A percentile compares a stretch with the other conserved stretches of the same genome.
These are phyloP conservation scores for Moesziomyces aphidis DNA, from an alignment of 1,284 basidiomycete genomes.

Conservation along the genomic window DNA sequence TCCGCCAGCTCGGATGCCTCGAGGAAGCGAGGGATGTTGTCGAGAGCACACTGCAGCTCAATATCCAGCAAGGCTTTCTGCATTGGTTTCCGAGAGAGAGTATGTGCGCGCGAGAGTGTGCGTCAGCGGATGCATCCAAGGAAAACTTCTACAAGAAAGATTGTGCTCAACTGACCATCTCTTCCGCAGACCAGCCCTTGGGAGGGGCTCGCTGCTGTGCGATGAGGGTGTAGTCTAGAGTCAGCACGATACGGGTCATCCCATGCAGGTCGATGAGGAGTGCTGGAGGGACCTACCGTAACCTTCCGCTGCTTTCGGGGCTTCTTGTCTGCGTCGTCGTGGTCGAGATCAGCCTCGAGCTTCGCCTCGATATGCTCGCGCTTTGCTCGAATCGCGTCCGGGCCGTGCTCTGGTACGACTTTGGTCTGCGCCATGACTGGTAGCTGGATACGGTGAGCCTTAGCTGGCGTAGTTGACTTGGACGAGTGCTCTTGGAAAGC, in stretches of 20 bases:
- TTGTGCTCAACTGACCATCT: conserved; percentile 5
- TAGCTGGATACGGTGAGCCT: no score
- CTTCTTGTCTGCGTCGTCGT: not conserved
- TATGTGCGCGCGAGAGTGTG: no score
- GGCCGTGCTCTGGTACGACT: no score
- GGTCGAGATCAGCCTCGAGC: not conserved
- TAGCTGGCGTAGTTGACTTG: no score
- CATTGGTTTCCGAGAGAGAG: not conserved
- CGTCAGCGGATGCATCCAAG: no score
- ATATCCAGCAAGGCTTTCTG: conserved; percentile 10
- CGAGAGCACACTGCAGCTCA: conserved; percentile 2
- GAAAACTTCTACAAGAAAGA: no score
- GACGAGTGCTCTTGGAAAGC: no score
- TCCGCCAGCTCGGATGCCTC: conserved; percentile 1
- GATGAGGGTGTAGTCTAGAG: not conserved
- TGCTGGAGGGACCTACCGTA: not conserved
- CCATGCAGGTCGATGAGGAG: not conserved
- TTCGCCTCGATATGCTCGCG: not conserved
- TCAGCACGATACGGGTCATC: not conserved
- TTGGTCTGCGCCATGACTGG: no score
- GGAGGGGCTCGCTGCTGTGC: conserved; percentile 10
- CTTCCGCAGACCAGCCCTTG: conserved; percentile 8
- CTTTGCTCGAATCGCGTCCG: no score
- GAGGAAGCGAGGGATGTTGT: conserved; percentile 7
- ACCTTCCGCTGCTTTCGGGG: not conserved